Conservation (phyloP, 768 basidiomycete species). For the Leucocoprinus birnbaumii region DNA sequence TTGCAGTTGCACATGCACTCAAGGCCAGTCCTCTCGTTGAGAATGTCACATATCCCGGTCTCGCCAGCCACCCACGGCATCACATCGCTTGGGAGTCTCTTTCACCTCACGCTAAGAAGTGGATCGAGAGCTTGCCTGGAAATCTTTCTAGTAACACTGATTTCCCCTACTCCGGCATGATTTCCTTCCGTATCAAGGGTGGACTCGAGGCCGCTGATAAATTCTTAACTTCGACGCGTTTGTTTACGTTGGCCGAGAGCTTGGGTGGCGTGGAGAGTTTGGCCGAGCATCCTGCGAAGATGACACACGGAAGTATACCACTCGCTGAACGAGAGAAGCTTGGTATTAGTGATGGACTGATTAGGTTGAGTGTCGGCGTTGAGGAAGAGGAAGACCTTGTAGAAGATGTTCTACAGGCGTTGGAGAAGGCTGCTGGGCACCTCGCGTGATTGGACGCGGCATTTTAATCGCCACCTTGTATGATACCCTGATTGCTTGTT, state of each 20-base stretch:
- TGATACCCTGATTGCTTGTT: constrained; percentile 1
- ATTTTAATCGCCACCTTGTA: not conserved
- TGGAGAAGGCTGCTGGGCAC: constrained; percentile 38
- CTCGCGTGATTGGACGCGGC: not conserved
- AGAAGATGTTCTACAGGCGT: constrained; percentile 63
- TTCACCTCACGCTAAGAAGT: constrained; percentile 67
- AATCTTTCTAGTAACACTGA: constrained; percentile 26
- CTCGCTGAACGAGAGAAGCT: constrained; percentile 59
- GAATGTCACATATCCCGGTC: constrained; percentile 84
- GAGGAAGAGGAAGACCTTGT: constrained; percentile 87
- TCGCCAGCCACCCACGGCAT: constrained; percentile 64
- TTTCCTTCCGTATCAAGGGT: constrained; percentile 73
- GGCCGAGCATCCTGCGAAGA: constrained; percentile 81
- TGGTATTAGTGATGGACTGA: constrained; percentile 76
- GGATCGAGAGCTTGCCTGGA: constrained; percentile 35
- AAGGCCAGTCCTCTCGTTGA: constrained; percentile 56
- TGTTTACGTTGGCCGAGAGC: constrained; percentile 85
- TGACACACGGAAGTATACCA: constrained; percentile 86
- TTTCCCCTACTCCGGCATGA: constrained; percentile 91
- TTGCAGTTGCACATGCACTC: constrained; percentile 68
- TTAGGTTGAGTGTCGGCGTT: constrained; percentile 83
- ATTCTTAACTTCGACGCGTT: constrained; percentile 61
- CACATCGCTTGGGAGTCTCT: constrained; percentile 60
- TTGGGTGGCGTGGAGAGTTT: constrained; percentile 92
- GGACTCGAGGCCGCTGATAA: constrained; percentile 51